Evolutionary conservation across 257 asterid genomes (phyloP).

Genomic region (Gentiana macrophylla): DNA sequence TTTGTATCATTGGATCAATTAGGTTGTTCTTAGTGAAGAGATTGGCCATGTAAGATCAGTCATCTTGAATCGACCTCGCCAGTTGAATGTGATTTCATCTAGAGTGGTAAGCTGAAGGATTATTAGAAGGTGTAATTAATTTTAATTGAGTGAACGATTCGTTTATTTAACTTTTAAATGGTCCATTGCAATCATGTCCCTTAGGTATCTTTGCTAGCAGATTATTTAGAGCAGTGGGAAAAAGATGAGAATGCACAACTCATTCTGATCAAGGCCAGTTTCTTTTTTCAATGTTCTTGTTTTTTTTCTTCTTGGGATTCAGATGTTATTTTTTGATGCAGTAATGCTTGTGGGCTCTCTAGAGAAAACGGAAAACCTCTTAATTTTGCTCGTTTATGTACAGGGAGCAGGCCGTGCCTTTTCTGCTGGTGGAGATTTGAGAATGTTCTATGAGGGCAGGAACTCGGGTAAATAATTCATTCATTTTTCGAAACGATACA

Average conservation of each 20-base stretch:
- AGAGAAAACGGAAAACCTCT: background rate
- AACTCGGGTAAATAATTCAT: slow-evolving; percentile 35
- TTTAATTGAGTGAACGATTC: background rate
- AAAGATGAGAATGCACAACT: slow-evolving; percentile 63
- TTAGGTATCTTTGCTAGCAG: slow-evolving; percentile 68
- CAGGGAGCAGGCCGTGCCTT: slow-evolving; percentile 96
- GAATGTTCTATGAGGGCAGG: slow-evolving; percentile 81
- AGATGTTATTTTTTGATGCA: background rate
- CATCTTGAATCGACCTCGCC: slow-evolving; percentile 80
- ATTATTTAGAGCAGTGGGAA: slow-evolving; percentile 85
- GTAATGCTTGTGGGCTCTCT: background rate
- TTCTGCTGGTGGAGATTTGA: slow-evolving; percentile 96
- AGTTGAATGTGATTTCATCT: slow-evolving; percentile 65
- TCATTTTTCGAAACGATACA: slow-evolving; percentile 1
- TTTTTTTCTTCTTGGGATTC: background rate
- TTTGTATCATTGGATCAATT: slow-evolving; percentile 11
- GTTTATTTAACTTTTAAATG: background rate
- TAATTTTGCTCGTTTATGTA: slow-evolving; percentile 8
- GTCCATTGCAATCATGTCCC: slow-evolving; percentile 4
- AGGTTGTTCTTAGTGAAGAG: slow-evolving; percentile 80
- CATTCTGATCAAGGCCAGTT: slow-evolving; percentile 54
- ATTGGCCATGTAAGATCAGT: slow-evolving; percentile 48
- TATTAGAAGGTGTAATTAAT: background rate
- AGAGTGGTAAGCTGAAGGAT: slow-evolving; percentile 55
- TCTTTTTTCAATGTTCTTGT: slow-evolving; percentile 6